A percentile compares a stretch with the other conserved stretches of the same genome.
These are phyloP conservation scores for Talinum fruticosum DNA, from an alignment of 148 eudicot genomes.

Conservation along the genomic window DNA sequence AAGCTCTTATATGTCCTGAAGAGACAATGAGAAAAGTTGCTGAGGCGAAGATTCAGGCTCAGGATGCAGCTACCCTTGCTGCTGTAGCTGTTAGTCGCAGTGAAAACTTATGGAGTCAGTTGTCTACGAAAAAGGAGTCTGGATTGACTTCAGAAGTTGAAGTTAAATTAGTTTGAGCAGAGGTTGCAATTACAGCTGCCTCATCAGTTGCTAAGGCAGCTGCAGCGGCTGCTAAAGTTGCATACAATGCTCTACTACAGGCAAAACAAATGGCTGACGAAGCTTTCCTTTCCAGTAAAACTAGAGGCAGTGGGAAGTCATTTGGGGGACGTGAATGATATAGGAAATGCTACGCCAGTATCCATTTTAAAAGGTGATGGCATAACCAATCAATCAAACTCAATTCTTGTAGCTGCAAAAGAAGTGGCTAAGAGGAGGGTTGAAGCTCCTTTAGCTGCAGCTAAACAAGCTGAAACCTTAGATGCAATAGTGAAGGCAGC, in stretches of 20 bases:
- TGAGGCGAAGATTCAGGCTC: constrained; percentile 79
- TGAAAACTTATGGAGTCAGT: constrained; percentile 64
- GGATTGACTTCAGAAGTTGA: constrained; percentile 68
- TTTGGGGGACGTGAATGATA: constrained; percentile 26
- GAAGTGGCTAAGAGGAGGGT: constrained; percentile 84
- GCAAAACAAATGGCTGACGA: constrained; percentile 89
- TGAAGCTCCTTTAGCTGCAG: constrained; percentile 92
- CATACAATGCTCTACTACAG: constrained; percentile 68
- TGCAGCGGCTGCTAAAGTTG: constrained; percentile 91
- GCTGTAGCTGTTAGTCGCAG: constrained; percentile 59
- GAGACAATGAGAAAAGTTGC: constrained; percentile 49
- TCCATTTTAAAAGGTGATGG: constrained; percentile 52
- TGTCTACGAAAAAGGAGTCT: constrained; percentile 54
- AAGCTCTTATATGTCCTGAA: constrained; percentile 33
- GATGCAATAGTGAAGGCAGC: constrained; percentile 92
- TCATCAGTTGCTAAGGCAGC: constrained; percentile 93
- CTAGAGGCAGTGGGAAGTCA: constrained; percentile 19
- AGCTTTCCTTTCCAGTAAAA: constrained; percentile 36
- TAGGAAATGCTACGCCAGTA: constrained; percentile 47
- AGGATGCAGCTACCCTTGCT: constrained; percentile 68
- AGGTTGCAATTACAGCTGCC: constrained; percentile 81
- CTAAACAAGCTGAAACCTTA: constrained; percentile 89
- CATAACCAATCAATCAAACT: constrained; percentile 39
- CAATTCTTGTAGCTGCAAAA: constrained; percentile 74
- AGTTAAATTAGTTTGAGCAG: too few relatives aligned